A percentile compares a stretch with the other conserved stretches of the same genome.
phyloP scores from a whole-genome alignment of 257 asterid species.

The Craterostigma plantagineum region DNA sequence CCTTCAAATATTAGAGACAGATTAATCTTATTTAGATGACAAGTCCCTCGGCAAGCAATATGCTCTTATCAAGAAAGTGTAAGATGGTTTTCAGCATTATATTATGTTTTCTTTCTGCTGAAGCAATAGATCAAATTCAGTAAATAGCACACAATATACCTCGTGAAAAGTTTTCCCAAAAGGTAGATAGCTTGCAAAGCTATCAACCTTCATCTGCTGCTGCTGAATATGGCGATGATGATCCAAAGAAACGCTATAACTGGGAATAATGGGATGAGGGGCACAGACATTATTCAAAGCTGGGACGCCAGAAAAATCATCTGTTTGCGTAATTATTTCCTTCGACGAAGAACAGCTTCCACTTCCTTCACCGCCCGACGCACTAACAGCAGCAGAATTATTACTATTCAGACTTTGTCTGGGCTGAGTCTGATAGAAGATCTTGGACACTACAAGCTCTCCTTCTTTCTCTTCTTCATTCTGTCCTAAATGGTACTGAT shows the following conservation, averaged over 20 bases:
- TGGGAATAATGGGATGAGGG: conserved; percentile 21
- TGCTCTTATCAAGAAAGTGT: too few relatives aligned
- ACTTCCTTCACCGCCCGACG: too few relatives aligned
- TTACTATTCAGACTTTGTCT: conserved; percentile 27
- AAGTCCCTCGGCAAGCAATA: too few relatives aligned
- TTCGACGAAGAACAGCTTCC: conserved; percentile 48
- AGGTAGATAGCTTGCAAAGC: conserved; percentile 16
- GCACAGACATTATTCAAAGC: too few relatives aligned
- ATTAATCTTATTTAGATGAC: too few relatives aligned
- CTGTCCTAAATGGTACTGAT: conserved; percentile 30
- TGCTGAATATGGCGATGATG: conserved; percentile 26
- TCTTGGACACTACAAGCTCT: conserved; percentile 4
- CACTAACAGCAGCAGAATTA: conserved; percentile 2
- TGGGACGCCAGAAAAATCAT: conserved; percentile 26
- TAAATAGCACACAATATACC: too few relatives aligned
- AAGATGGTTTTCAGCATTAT: too few relatives aligned
- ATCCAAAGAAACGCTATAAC: conserved; percentile 27
- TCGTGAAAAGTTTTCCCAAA: neutral
- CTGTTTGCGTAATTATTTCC: conserved; percentile 31
- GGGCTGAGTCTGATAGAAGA: conserved; percentile 5
- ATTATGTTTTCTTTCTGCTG: too few relatives aligned
- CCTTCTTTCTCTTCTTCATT: conserved; percentile 5
- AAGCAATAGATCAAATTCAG: neutral
- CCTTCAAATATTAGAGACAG: too few relatives aligned
- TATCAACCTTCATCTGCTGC: conserved; percentile 8